Evolutionary conservation across 768 basidiomycete species (phyloP).

Genomic region (Pholiota molesta): DNA sequence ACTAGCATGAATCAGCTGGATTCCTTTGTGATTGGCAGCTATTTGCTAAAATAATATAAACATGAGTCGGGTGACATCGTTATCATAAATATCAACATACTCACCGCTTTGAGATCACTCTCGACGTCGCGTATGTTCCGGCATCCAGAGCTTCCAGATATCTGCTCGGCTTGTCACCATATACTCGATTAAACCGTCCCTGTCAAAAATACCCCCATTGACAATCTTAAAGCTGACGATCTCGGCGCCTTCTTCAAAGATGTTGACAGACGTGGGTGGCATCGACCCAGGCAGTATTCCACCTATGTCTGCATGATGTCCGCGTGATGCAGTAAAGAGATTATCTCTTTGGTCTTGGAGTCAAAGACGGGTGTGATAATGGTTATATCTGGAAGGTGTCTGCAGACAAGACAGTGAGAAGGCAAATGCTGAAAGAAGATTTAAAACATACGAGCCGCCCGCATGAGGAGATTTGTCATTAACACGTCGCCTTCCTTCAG

Average conservation of each 20-base stretch:
- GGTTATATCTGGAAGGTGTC: constrained; percentile 77
- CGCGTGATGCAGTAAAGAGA: constrained; percentile 92
- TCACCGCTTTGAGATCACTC: constrained; percentile 87
- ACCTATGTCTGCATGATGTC: constrained; percentile 94
- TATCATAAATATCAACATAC: constrained; percentile 26
- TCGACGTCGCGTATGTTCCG: constrained; percentile 88
- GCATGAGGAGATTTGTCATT: constrained; percentile 91
- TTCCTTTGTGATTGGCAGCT: constrained; percentile 91
- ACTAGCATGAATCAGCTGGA: constrained; percentile 83
- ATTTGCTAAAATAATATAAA: constrained; percentile 65
- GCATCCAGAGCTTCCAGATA: constrained; percentile 88
- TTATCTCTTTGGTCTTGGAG: constrained; percentile 64
- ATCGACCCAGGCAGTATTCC: constrained; percentile 93
- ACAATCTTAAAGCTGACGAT: constrained; percentile 94
- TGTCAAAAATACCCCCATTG: constrained; percentile 77
- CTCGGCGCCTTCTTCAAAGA: constrained; percentile 94
- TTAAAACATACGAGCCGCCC: constrained; percentile 75
- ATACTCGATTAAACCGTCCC: constrained; percentile 70
- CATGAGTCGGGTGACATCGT: constrained; percentile 1
- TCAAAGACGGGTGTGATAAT: constrained; percentile 93
- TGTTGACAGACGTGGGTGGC: constrained; percentile 90
- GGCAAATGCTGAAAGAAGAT: constrained; percentile 12
- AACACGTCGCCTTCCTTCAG: constrained; percentile 91
- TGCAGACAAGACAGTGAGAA: constrained; percentile 18
- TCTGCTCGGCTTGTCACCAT: constrained; percentile 82